Base-by-base conservation (phyloP, 768 basidiomycete genomes). In the Lactifluus pinguis region DNA sequence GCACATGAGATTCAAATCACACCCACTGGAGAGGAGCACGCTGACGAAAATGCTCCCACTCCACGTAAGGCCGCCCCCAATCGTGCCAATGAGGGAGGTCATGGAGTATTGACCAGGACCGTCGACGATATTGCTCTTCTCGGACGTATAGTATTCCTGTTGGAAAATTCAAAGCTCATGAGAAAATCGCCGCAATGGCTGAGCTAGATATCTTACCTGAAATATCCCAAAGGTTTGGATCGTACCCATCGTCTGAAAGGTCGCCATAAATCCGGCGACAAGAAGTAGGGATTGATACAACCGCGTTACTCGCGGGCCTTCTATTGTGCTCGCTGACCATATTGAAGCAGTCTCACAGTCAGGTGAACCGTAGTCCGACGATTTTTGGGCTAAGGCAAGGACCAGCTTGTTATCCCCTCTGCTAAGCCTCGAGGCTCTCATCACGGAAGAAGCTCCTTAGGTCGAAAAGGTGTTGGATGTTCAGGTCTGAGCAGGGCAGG, bases 31-130 rank as follows among this genome's bases (percentile, higher is more conserved):
- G 15, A 78, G 72, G 49, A 78, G 63, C 4, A 75, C 72, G 45
- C 75, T 76, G 38, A 77, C 76, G 58, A 76, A 75, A 53, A 79
- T 74, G 52, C 76, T 72, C 19, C 77, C 77, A 59, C 76, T 76
- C 77, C 77, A 79, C 0, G 76, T 77, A 29, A 79, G 68, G 2
- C 78, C 76, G 32, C 74, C 72, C 1, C 76, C 78, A 19, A 78
- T 73, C 3, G 76, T 77, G 0, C 78, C 77, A 2, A 77, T 72
- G 4, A 78, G 69, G 0, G 77, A 73, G 1, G 77, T 73, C 6
- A 77, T 60, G 6, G 77, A 75, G 55, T 78, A 76, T 47, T 74
- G 73, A 0, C 69, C 74, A 53, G 66, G 61, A 8, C 72, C 75
- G 42, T 72, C 75, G 1, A 58, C 36, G 19, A 79, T 74, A 44